phyloP scores from a whole-genome alignment of 83 land plant genomes.

The Picea abies region DNA sequence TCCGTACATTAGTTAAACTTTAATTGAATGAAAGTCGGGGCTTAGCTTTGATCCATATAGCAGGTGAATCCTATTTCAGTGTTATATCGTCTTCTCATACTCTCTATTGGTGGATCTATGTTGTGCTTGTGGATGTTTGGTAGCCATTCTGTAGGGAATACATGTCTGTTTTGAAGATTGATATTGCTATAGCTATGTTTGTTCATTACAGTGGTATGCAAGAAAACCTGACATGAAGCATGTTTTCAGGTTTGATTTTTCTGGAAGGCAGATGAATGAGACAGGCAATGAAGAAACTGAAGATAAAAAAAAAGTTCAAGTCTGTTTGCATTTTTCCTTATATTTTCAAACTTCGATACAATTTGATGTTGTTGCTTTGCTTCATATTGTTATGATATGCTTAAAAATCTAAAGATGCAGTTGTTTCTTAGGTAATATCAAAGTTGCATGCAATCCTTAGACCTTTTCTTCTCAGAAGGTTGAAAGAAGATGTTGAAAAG shows the following conservation, averaged over 20 bases:
- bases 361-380: background rate
- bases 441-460: slow-evolving; percentile 84
- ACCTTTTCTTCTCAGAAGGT: slow-evolving; percentile 84
- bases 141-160: too few species aligned
- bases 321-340: slow-evolving; percentile 14
- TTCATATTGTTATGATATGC: background rate
- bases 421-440: slow-evolving; percentile 65
- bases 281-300: slow-evolving; percentile 50
- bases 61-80: too few species aligned
- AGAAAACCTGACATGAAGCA: too few species aligned
- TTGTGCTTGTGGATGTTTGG: background rate
- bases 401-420: background rate
- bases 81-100: too few species aligned
- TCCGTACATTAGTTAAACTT: too few species aligned
- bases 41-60: too few species aligned
- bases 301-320: slow-evolving; percentile 76
- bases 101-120: background rate
- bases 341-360: background rate
- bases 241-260: slow-evolving; percentile 74
- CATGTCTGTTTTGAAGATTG: too few species aligned
- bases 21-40: too few species aligned
- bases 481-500: slow-evolving; percentile 90
- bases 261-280: slow-evolving; percentile 52
- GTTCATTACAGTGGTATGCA: too few species aligned
- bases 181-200: too few species aligned